Evolutionary conservation across 2,329 filamentous ascomycete genomes (phyloP).

Genomic region (Colletotrichum tofieldiae): DNA sequence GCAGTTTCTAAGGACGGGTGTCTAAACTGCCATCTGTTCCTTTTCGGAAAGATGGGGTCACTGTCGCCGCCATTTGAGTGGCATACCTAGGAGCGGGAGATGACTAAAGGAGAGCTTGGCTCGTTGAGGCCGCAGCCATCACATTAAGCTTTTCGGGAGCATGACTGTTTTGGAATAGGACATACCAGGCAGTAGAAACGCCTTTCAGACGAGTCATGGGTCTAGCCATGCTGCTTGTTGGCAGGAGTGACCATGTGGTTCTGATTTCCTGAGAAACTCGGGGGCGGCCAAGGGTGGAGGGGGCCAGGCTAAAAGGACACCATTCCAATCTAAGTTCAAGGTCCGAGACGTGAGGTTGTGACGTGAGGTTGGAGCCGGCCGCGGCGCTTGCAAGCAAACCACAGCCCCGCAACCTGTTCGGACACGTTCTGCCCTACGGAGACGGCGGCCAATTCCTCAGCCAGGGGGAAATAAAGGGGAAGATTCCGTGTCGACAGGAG

Average conservation of each 20-base stretch:
- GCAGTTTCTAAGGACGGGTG: conserved; percentile 21
- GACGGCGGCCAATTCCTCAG: conserved; percentile 9
- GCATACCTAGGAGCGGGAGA: conserved; percentile 3
- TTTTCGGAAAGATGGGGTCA: conserved; percentile 1
- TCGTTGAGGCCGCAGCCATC: neutral
- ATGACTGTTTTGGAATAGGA: conserved; percentile 6
- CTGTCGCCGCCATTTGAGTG: neutral
- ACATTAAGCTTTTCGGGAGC: conserved; percentile 25
- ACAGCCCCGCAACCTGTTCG: conserved; percentile 15
- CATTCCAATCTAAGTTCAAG: conserved; percentile 24
- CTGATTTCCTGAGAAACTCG: neutral
- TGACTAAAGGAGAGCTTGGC: conserved; percentile 6
- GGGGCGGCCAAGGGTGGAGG: neutral
- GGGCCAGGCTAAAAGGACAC: neutral
- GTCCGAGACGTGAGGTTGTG: conserved; percentile 37
- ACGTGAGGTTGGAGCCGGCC: conserved; percentile 14
- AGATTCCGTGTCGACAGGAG: neutral
- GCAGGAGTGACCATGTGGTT: conserved; percentile 11
- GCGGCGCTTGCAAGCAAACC: conserved; percentile 18
- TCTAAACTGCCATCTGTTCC: conserved; percentile 39
- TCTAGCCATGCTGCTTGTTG: conserved; percentile 14
- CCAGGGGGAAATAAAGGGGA: neutral
- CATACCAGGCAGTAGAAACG: conserved; percentile 13
- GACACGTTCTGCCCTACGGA: conserved; percentile 15
- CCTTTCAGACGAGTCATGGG: conserved; percentile 36